Evolutionary conservation across 106 monocot species (phyloP), one percentile per base, ranked within the genome.

Genomic region (Posidonia australis): DNA sequence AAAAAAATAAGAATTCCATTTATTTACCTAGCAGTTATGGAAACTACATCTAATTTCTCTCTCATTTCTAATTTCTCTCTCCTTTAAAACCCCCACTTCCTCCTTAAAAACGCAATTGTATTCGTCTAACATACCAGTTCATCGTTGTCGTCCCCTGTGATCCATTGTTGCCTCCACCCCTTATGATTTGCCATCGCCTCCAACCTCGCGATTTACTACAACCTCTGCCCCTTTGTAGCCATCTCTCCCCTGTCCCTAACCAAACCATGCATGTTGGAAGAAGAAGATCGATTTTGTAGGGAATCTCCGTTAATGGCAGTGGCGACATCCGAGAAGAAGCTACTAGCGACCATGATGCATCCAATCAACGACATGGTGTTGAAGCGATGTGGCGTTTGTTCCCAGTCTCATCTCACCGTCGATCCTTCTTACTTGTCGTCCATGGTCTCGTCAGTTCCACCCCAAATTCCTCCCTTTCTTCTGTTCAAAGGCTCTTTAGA

Each of bases 401-500:
- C 47, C 22, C 22, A 25, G 10, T 64, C 44, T 24, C 25, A 45
- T 64, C 0, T 64, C 24, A 12, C 63, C 22, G 26, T 17, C 25
- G 45, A 45, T 25, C 24, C 63, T 4, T 47, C 44, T 44, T 64
- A 46, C 46, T 46, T 45, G 14, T 22, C 45, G 14, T 24, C 63
- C 63, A 64, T 64, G 46, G 44, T 9, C 25, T 45, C 63, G 10
- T 31, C 19, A 16, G 11, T 19, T 18, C 18, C n/a, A 17, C 51
- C 44, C 18, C 65, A 66, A 24, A 18, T 66, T 19, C 66, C 49
- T 31, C 25, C 51, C 29, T 51, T 28, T 12, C 44, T 45, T 3
- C 52, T 51, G 5, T 51, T 52, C 20, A 14, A 28, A 16, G 49
- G 49, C 25, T 66, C 51, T 14, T 51, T 66, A 51, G 66, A 66